Percentiles rank a stretch among this genome's conserved stretches.
phyloP scores from a whole-genome alignment of 2,329 filamentous ascomycete species.

The Fusarium pseudonygamai region DNA sequence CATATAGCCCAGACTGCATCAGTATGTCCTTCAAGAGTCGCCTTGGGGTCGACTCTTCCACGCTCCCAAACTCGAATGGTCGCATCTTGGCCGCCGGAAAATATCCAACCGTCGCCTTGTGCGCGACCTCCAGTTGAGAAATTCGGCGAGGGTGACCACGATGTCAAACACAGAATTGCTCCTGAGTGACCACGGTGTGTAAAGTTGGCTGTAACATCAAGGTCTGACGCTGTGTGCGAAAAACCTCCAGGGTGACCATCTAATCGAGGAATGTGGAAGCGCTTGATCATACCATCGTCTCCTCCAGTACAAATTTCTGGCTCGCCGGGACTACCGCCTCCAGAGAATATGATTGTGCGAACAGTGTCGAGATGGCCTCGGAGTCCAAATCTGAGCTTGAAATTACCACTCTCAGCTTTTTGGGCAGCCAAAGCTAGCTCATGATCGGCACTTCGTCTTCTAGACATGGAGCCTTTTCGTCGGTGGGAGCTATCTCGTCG shows the following conservation, averaged over 20 bases:
- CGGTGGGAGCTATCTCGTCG: constrained; percentile 75
- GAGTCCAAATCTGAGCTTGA: constrained; percentile 92
- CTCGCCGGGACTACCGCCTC: constrained; percentile 92
- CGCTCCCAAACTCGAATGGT: constrained; percentile 96
- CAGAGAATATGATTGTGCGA: constrained; percentile 94
- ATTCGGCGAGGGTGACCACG: constrained; percentile 86
- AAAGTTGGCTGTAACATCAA: constrained; percentile 93
- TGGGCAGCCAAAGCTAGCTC: constrained; percentile 64
- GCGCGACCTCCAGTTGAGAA: constrained; percentile 90
- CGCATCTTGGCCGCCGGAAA: constrained; percentile 94
- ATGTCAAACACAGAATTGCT: constrained; percentile 84
- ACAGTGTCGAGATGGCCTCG: constrained; percentile 94
- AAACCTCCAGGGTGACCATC: constrained; percentile 60
- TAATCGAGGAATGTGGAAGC: constrained; percentile 93
- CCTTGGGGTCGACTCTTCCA: constrained; percentile 92
- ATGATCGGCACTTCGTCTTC: constrained; percentile 75
- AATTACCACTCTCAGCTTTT: constrained; percentile 76
- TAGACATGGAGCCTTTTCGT: constrained; percentile 81
- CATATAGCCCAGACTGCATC: constrained; percentile 97
- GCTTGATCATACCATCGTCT: constrained; percentile 94
- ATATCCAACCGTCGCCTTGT: constrained; percentile 96
- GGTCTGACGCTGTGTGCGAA: constrained; percentile 72
- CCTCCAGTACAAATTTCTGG: constrained; percentile 97
- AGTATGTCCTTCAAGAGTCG: constrained; percentile 90
- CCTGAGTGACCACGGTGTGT: constrained; percentile 95